Evolutionary conservation across 164 flowering plant species (phyloP), one percentile per base, ranked within the genome.

Genomic region (Warburgia ugandensis): DNA sequence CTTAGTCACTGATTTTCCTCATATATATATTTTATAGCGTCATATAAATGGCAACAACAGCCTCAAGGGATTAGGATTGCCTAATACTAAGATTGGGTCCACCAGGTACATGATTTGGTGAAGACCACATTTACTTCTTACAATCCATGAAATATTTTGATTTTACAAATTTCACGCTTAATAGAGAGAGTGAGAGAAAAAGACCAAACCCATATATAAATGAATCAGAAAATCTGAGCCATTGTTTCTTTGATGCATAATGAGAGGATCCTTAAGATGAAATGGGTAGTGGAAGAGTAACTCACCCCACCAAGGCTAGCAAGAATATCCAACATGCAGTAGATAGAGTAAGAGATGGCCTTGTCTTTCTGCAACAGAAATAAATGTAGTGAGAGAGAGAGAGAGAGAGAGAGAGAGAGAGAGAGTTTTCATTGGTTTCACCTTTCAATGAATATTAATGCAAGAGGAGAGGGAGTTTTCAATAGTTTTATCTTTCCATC

Each of bases 401-500:
- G 41, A 19, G 23, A 16, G 39, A 32, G 27, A 11, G 25, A 16
- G 28, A 17, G 13, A n/a, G n/a, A n/a, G n/a, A n/a, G n/a, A n/a
- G n/a, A n/a, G n/a, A n/a, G n/a, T n/a, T n/a, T n/a, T n/a, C n/a
- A n/a, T n/a, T n/a, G 26, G 14, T 9, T 0, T 3, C 20, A 56
- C 60, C 60, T 47, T 56, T 56, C 60, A 47, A 29, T 12, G 60
- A 56, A 47, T n/a, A n/a, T n/a, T 52, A 23, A 55, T 4, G 60
- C 60, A 11, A 56, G 36, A 39, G 52, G 52, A 21, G 45, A 17
- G n/a, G n/a, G n/a, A n/a, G n/a, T n/a, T n/a, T n/a, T n/a, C n/a
- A n/a, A n/a, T n/a, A 19, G 14, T 9, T 0, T 3, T 17, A 56
- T 52, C 60, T 47, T 56, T 56, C 60, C 37, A 29, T 12, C 52